phyloP scores from a whole-genome alignment of 352 stramenopile genomes.

The Phytophthora cryptogea region DNA sequence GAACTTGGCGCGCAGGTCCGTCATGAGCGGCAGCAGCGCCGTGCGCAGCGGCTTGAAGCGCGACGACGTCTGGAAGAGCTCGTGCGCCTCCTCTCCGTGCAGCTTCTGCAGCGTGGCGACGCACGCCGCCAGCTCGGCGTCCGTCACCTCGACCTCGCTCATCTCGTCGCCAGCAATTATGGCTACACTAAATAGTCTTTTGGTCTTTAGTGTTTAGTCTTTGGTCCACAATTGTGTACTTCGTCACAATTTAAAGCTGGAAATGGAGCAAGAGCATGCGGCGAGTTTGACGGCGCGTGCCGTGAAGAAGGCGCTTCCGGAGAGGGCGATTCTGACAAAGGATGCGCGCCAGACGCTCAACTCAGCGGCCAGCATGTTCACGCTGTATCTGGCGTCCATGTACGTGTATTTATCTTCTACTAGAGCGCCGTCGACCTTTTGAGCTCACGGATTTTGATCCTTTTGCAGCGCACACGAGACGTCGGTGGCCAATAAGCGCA shows the following conservation, averaged over 20 bases:
- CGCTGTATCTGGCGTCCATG: constrained; percentile 74
- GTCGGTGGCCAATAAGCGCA: constrained; percentile 69
- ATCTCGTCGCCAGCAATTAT: constrained; percentile 23
- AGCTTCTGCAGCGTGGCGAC: constrained; percentile 61
- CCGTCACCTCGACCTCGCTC: constrained; percentile 37
- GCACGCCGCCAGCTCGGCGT: constrained; percentile 61
- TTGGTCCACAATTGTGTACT: constrained; percentile 14
- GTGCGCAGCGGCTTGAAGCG: constrained; percentile 70
- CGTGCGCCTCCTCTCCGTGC: constrained; percentile 47
- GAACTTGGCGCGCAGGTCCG: constrained; percentile 64
- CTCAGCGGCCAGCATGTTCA: constrained; percentile 77
- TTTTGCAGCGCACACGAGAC: constrained; percentile 65
- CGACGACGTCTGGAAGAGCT: constrained; percentile 47
- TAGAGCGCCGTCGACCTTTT: background rate
- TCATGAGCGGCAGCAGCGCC: constrained; percentile 60
- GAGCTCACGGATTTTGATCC: background rate
- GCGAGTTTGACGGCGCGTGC: constrained; percentile 68
- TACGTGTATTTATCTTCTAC: constrained; percentile 27
- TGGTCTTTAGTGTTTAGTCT: background rate
- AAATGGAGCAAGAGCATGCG: constrained; percentile 77
- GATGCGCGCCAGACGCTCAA: constrained; percentile 75
- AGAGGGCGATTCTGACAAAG: constrained; percentile 68
- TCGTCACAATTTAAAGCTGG: constrained; percentile 21
- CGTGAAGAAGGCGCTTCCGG: constrained; percentile 70
- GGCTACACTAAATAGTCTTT: constrained; percentile 3